Evolutionary conservation across 371 early-diverging fungal genomes (phyloP).

Genomic region (Actinomortierella ambigua): DNA sequence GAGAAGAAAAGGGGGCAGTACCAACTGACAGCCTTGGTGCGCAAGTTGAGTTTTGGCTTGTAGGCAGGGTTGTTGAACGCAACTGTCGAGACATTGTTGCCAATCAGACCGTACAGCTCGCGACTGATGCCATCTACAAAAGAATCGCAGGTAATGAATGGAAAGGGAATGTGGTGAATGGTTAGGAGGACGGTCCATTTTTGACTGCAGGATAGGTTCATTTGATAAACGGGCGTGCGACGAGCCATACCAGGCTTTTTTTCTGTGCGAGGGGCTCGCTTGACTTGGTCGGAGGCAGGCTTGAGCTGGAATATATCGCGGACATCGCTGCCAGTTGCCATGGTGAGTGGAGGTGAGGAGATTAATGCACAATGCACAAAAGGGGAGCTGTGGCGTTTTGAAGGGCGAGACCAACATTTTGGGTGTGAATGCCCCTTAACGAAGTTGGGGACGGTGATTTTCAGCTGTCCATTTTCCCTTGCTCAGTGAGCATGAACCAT

Average conservation of each 20-base stretch:
- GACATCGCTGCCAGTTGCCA: slow-evolving; percentile 65
- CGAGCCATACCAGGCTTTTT: slow-evolving; percentile 55
- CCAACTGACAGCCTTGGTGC: slow-evolving; percentile 70
- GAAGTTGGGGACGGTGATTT: no score
- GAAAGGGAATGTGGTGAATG: neutral
- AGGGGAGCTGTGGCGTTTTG: neutral
- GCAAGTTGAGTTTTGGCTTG: slow-evolving; percentile 73
- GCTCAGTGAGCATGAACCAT: no score
- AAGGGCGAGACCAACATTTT: no score
- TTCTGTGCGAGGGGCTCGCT: slow-evolving; percentile 47
- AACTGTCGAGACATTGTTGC: slow-evolving; percentile 68
- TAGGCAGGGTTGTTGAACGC: slow-evolving; percentile 67
- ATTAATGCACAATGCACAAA: neutral
- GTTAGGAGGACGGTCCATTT: neutral
- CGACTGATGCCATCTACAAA: slow-evolving; percentile 67
- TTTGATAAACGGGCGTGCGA: no score
- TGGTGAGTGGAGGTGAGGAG: neutral
- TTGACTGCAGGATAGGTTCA: no score
- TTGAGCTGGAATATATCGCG: slow-evolving; percentile 68
- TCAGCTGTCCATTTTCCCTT: no score
- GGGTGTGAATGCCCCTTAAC: no score
- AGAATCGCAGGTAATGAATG: slow-evolving; percentile 2
- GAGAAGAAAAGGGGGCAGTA: neutral
- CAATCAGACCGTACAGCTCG: slow-evolving; percentile 71
- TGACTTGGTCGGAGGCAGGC: slow-evolving; percentile 51